These are phyloP conservation scores for Malus orientalis DNA, from an alignment of 306 rosid species.

Conservation along the genomic window DNA sequence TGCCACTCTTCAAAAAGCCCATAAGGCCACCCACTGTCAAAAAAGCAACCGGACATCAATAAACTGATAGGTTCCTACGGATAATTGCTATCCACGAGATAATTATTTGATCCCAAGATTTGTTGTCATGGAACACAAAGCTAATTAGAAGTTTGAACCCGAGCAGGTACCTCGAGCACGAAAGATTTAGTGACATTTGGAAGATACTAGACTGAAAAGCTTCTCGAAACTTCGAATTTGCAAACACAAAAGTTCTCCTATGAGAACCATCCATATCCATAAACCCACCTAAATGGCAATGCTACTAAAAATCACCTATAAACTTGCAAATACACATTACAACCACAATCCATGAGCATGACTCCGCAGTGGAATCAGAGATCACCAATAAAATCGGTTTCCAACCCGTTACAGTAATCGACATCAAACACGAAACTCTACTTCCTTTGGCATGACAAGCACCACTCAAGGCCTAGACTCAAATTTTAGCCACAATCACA, in stretches of 20 bases:
- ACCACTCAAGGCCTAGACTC: background rate
- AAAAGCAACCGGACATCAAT: background rate
- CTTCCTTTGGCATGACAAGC: background rate
- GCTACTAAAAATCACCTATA: background rate
- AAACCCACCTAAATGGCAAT: background rate
- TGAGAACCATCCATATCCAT: background rate
- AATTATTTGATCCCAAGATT: background rate
- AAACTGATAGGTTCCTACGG: background rate
- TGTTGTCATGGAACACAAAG: background rate
- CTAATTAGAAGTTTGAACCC: background rate
- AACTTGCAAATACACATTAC: background rate
- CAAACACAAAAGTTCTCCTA: background rate
- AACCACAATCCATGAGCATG: background rate
- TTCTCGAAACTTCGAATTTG: background rate
- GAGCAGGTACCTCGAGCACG: background rate
- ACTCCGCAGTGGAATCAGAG: background rate
- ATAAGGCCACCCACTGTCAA: conserved; percentile 81
- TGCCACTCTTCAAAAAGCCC: conserved; percentile 93
- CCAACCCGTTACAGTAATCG: background rate
- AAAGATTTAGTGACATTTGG: background rate
- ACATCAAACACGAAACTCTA: background rate
- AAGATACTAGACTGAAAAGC: background rate
- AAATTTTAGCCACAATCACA: background rate
- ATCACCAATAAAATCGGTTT: background rate
- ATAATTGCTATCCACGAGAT: background rate